These are phyloP conservation scores for Botrytis porri DNA, from an alignment of 2,329 filamentous ascomycete genomes.

Conservation along the genomic window DNA sequence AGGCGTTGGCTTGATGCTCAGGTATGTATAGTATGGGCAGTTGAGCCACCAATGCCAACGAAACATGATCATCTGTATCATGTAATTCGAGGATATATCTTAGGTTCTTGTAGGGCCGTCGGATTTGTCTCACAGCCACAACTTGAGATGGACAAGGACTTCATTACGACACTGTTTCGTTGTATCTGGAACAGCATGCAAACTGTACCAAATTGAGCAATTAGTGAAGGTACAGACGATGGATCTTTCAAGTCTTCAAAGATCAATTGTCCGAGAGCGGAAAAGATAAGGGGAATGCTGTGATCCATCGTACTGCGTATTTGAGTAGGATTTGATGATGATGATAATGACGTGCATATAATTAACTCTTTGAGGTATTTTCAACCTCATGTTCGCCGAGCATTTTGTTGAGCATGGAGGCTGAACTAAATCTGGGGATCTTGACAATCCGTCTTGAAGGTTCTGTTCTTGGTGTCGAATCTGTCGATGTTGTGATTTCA, in stretches of 20 bases:
- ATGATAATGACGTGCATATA: background rate
- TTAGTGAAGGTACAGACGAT: background rate
- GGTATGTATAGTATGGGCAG: background rate
- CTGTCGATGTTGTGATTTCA: background rate
- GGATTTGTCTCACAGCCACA: background rate
- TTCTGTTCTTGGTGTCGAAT: background rate
- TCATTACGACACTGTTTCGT: background rate
- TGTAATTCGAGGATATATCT: background rate
- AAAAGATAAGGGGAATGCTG: background rate
- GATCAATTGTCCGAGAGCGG: background rate
- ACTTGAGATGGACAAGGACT: background rate
- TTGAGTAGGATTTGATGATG: background rate
- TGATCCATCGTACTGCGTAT: background rate
- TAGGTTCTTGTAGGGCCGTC: background rate
- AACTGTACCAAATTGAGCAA: background rate
- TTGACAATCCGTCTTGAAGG: background rate
- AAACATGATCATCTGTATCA: background rate
- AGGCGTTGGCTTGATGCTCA: background rate
- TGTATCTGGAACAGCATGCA: background rate
- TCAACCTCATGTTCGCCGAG: background rate
- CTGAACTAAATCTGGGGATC: background rate
- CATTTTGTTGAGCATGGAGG: background rate
- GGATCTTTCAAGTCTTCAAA: background rate
- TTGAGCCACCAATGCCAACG: background rate
- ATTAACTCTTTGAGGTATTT: background rate